Conservation (phyloP, 306 rosid species). For the Chamaecrista fasciculata region DNA sequence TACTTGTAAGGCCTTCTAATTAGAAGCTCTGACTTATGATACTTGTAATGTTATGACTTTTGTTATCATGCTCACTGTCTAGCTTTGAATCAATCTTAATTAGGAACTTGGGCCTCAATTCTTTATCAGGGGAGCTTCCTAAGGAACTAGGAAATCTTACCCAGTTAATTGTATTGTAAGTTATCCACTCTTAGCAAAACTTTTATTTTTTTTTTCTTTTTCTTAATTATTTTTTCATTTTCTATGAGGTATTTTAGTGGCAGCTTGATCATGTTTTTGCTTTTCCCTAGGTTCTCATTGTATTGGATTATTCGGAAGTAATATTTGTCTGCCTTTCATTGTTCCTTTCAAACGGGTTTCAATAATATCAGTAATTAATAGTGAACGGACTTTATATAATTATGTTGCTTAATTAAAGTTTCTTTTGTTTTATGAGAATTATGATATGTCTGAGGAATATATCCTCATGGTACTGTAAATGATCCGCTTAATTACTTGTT, state of each 20-base stretch:
- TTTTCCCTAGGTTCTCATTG: not conserved
- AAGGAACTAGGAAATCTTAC: constrained; percentile 67
- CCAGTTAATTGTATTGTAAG: constrained; percentile 46
- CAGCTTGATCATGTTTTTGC: not conserved
- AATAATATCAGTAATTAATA: not conserved
- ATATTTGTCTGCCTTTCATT: not conserved
- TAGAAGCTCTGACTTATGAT: not conserved
- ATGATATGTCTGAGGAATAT: not conserved
- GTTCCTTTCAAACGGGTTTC: not conserved
- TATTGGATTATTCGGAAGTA: not conserved
- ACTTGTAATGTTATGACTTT: not conserved
- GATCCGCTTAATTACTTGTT: constrained; percentile 1
- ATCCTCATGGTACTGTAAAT: not conserved
- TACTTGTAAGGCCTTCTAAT: constrained; percentile 50
- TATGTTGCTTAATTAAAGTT: not conserved
- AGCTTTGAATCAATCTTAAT: not conserved
- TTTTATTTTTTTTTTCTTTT: not conserved
- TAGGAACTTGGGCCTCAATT: constrained; percentile 62
- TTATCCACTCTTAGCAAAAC: not conserved
- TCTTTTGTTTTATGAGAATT: not conserved
- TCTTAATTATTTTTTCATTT: not conserved
- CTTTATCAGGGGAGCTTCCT: constrained; percentile 73
- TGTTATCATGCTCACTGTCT: not conserved
- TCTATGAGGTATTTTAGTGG: not conserved
- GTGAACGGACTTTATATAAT: not conserved